Evolutionary conservation across 495 filamentous ascomycete genomes (phyloP).

Genomic region (Penicillium daleae): DNA sequence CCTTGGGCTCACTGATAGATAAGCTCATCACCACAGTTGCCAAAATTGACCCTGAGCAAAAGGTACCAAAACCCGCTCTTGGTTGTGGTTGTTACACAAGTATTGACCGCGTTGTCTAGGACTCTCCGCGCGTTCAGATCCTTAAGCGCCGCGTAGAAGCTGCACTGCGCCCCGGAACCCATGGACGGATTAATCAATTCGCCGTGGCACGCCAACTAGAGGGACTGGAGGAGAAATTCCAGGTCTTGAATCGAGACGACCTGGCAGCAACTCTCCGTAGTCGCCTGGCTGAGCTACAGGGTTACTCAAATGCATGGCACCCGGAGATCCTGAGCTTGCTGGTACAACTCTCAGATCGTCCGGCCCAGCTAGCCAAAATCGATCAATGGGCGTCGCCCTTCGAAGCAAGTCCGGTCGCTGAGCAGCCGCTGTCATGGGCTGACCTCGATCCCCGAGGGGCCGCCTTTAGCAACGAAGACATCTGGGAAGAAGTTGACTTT

Average conservation of each 20-base stretch:
- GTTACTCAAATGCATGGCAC: constrained; percentile 57
- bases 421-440: constrained; percentile 66
- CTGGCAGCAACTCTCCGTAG: constrained; percentile 74
- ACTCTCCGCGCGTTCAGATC: constrained; percentile 29
- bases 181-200: constrained; percentile 85
- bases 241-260: constrained; percentile 74
- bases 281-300: constrained; percentile 64
- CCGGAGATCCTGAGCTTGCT: constrained; percentile 83
- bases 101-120: constrained; percentile 51
- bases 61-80: constrained; percentile 25
- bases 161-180: constrained; percentile 54
- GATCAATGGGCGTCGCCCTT: constrained; percentile 59
- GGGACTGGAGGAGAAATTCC: constrained; percentile 88
- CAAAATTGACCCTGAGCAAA: constrained; percentile 32
- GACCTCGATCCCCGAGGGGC: constrained; percentile 76
- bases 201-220: constrained; percentile 72
- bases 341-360: constrained; percentile 80
- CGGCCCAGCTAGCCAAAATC: constrained; percentile 67
- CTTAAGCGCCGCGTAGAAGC: constrained; percentile 37
- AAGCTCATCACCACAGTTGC: constrained; percentile 40
- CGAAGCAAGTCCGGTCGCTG: constrained; percentile 41
- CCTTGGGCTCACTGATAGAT: constrained; percentile 42
- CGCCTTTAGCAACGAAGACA: constrained; percentile 64
- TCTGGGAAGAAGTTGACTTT: constrained; percentile 83
- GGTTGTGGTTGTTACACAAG: constrained; percentile 27